phyloP scores from a whole-genome alignment of 495 filamentous ascomycete species.

The Bombardia bombarda region DNA sequence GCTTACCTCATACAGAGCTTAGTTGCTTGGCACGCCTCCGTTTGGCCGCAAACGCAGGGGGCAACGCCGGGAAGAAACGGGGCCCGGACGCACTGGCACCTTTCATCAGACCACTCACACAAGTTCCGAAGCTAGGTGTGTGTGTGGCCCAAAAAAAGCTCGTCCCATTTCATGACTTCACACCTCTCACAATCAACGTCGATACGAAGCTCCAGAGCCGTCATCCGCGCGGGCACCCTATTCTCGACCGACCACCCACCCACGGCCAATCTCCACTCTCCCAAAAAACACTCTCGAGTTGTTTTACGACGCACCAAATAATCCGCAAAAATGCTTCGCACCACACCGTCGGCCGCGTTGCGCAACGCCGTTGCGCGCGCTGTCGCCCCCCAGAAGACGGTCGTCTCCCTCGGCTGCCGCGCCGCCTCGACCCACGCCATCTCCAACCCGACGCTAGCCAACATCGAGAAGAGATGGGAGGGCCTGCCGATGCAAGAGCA shows the following conservation, averaged over 20 bases:
- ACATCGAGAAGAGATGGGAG: conserved; percentile 99
- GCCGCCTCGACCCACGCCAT: conserved; percentile 72
- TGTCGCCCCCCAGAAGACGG: conserved; percentile 20
- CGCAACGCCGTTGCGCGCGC: conserved; percentile 34
- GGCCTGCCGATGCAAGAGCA: conserved; percentile 94
- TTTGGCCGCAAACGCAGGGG: too few relatives aligned
- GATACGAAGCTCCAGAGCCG: conserved; percentile 19
- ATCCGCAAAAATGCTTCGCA: conserved; percentile 34
- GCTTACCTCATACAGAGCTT: too few relatives aligned
- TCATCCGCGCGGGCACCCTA: conserved; percentile 26
- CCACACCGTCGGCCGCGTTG: conserved; percentile 27
- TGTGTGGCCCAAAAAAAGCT: conserved; percentile 26
- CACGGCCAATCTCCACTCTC: conserved; percentile 35
- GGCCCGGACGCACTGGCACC: conserved; percentile 2
- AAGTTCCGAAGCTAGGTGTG: conserved; percentile 18
- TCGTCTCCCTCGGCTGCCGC: conserved; percentile 47
- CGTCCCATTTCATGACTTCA: conserved; percentile 26
- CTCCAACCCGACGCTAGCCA: conserved; percentile 91
- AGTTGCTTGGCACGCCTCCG: too few relatives aligned
- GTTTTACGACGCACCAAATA: too few relatives aligned
- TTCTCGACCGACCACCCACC: too few relatives aligned
- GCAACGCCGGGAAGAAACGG: conserved; percentile 3
- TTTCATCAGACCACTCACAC: conserved; percentile 22
- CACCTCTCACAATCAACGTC: conserved; percentile 24
- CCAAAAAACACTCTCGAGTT: too few relatives aligned